These are phyloP conservation scores for Teratosphaeria gauchensis DNA, from an alignment of 2,329 filamentous ascomycete genomes.

Conservation along the genomic window DNA sequence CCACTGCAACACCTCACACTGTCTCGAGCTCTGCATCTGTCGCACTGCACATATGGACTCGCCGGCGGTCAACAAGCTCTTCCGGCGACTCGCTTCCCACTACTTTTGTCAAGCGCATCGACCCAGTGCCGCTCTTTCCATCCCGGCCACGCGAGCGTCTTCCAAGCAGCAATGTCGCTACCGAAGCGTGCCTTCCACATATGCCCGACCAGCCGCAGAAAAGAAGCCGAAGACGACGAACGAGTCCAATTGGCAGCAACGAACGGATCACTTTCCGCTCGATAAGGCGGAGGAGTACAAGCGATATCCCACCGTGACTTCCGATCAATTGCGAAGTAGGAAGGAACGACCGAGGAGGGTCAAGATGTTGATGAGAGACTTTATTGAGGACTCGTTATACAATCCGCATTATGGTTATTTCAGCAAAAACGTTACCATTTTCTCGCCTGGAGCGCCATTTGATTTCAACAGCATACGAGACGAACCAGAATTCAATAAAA, in stretches of 20 bases:
- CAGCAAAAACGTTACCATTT: conserved; percentile 44
- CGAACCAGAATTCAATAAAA: conserved; percentile 71
- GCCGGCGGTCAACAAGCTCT: conserved; percentile 64
- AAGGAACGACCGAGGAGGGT: conserved; percentile 73
- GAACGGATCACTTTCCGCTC: conserved; percentile 61
- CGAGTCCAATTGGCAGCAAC: conserved; percentile 78
- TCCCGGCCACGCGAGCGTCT: conserved; percentile 34
- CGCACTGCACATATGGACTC: conserved; percentile 60
- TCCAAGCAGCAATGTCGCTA: conserved; percentile 19
- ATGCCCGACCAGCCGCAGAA: conserved; percentile 5
- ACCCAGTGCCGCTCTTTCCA: conserved; percentile 43
- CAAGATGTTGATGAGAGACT: conserved; percentile 96
- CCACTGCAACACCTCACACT: background rate
- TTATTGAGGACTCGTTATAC: conserved; percentile 68
- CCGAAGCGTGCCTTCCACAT: conserved; percentile 8
- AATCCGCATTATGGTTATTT: conserved; percentile 24
- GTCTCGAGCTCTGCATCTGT: background rate
- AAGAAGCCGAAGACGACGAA: conserved; percentile 32
- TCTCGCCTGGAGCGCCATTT: conserved; percentile 84
- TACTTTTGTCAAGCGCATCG: conserved; percentile 31
- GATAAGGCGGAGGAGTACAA: conserved; percentile 75
- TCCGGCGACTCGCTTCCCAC: conserved; percentile 76
- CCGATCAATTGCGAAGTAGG: conserved; percentile 62
- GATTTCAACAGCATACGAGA: conserved; percentile 73
- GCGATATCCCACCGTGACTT: conserved; percentile 73